Evolutionary conservation across 148 eudicot species (phyloP).

Genomic region (Chenopodium suecicum): DNA sequence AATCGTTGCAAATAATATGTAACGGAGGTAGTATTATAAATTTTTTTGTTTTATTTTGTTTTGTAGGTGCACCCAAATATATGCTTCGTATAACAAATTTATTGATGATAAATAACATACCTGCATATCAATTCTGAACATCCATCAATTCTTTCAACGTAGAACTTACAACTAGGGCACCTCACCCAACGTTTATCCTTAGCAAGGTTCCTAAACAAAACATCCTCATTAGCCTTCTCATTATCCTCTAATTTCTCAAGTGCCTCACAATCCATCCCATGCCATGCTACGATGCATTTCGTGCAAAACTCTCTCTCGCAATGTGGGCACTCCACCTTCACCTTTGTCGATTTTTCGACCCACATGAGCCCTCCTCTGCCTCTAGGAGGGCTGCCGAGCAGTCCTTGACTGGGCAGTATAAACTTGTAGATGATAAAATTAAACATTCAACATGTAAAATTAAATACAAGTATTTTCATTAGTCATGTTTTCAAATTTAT

Average conservation of each 20-base stretch:
- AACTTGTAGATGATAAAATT: background rate
- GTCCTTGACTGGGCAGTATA: conserved; percentile 1
- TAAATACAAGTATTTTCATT: no score
- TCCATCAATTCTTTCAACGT: background rate
- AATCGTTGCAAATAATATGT: no score
- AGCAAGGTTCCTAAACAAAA: background rate
- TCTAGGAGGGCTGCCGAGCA: background rate
- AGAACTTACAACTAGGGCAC: conserved; percentile 5
- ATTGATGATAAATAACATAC: background rate
- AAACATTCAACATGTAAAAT: no score
- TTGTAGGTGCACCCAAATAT: no score
- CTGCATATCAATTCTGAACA: background rate
- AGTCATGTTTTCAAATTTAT: no score
- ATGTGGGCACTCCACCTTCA: conserved; percentile 2
- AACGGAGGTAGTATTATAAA: no score
- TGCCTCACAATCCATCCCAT: background rate
- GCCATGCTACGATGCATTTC: conserved; percentile 1
- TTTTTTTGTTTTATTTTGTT: no score
- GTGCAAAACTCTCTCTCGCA: background rate
- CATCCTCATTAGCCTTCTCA: background rate
- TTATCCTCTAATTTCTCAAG: background rate
- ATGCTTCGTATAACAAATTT: no score
- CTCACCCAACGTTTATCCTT: background rate
- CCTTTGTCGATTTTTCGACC: no score
- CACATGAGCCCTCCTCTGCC: no score